Evolutionary conservation across 208 protist species (phyloP).

Genomic region (Porcisia hertigi): DNA sequence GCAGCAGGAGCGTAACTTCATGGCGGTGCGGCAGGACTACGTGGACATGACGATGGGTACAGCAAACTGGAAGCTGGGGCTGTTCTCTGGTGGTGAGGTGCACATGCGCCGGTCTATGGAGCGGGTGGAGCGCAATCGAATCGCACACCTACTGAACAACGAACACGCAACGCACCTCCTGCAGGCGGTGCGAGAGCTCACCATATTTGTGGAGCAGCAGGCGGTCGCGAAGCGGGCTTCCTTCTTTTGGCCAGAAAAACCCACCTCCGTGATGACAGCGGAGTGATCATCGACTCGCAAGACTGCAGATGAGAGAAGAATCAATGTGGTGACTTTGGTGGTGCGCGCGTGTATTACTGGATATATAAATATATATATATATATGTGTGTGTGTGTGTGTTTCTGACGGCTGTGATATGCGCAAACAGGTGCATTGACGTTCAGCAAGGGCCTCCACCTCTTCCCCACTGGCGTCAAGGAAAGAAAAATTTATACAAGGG

Average conservation of each 20-base stretch:
- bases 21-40: conserved; percentile 62
- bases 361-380: too few relatives aligned
- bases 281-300: background rate
- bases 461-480: too few relatives aligned
- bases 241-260: background rate
- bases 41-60: conserved; percentile 76
- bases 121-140: conserved; percentile 77
- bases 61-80: conserved; percentile 84
- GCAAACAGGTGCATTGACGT: too few relatives aligned
- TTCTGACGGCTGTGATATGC: too few relatives aligned
- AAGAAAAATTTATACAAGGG: too few relatives aligned
- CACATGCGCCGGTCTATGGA: conserved; percentile 89
- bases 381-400: too few relatives aligned
- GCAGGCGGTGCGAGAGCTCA: conserved; percentile 60
- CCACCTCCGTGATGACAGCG: background rate
- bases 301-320: background rate
- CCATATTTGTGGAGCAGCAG: conserved; percentile 47
- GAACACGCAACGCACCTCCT: conserved; percentile 76
- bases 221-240: background rate
- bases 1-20: conserved; percentile 40
- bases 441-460: too few relatives aligned
- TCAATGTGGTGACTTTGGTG: background rate
- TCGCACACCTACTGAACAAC: conserved; percentile 81
- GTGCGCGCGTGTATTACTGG: background rate
- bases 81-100: conserved; percentile 86